Evolutionary conservation across 2,329 filamentous ascomycete species (phyloP).

Genomic region (Fusarium haematococcum): DNA sequence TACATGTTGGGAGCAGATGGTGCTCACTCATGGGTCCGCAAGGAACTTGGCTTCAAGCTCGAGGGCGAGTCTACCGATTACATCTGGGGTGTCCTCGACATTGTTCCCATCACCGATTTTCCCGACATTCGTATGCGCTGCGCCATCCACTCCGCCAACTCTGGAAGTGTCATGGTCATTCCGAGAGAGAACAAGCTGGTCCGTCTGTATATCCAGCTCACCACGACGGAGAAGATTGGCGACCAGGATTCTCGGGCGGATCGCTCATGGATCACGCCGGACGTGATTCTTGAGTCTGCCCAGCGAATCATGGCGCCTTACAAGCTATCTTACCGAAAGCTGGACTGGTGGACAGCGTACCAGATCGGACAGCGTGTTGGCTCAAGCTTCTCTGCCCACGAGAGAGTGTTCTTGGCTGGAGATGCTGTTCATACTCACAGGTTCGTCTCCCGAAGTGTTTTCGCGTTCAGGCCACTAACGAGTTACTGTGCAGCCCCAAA

Average conservation of each 20-base stretch:
- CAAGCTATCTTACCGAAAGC: slow-evolving; percentile 52
- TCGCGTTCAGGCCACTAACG: not conserved
- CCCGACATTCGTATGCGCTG: slow-evolving; percentile 46
- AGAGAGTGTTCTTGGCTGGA: slow-evolving; percentile 76
- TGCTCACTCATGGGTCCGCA: slow-evolving; percentile 42
- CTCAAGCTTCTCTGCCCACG: slow-evolving; percentile 56
- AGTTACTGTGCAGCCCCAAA: slow-evolving; percentile 58
- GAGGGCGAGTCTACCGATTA: slow-evolving; percentile 45
- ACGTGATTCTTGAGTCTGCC: slow-evolving; percentile 62
- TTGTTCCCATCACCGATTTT: slow-evolving; percentile 44
- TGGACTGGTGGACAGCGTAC: slow-evolving; percentile 51
- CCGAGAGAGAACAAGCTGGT: slow-evolving; percentile 43
- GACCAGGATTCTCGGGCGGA: slow-evolving; percentile 4
- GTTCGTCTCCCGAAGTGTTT: not conserved
- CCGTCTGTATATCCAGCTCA: slow-evolving; percentile 37
- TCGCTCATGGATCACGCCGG: slow-evolving; percentile 40
- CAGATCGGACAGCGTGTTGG: slow-evolving; percentile 71
- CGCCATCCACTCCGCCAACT: slow-evolving; percentile 39
- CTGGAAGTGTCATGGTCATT: slow-evolving; percentile 44
- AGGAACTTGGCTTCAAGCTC: slow-evolving; percentile 39
- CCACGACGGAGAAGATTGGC: slow-evolving; percentile 12
- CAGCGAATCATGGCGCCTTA: slow-evolving; percentile 67
- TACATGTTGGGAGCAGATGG: slow-evolving; percentile 42
- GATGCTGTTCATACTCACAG: slow-evolving; percentile 66
- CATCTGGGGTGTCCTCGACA: slow-evolving; percentile 46